These are phyloP conservation scores for Alternaria novae-zelandiae DNA, from an alignment of 2,329 filamentous ascomycete species.

Conservation along the genomic window DNA sequence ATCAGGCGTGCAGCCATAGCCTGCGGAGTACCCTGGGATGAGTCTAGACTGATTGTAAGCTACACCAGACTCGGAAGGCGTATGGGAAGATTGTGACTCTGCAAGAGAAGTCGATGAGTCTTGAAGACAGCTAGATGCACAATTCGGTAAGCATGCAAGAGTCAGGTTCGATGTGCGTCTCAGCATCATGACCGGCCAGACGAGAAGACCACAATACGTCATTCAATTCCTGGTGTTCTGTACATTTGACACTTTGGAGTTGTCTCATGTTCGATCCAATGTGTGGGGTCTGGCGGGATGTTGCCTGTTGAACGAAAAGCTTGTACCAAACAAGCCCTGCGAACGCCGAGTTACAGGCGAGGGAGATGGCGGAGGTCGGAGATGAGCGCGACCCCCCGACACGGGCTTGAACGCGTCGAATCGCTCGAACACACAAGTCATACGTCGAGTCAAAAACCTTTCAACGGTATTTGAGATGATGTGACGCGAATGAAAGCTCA, in stretches of 20 bases:
- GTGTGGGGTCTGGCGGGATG: neutral
- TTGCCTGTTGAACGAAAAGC: neutral
- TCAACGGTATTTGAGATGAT: neutral
- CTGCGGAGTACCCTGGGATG: fast-evolving
- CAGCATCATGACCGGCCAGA: neutral
- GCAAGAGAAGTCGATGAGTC: too few species aligned
- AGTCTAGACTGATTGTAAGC: neutral
- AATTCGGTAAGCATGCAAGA: neutral
- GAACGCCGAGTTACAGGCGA: too few species aligned
- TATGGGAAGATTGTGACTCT: neutral
- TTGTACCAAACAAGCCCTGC: neutral
- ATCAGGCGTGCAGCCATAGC: neutral
- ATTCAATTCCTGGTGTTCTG: neutral
- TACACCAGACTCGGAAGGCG: neutral
- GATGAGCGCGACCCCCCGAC: neutral
- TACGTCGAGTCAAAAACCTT: too few species aligned
- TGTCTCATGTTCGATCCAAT: neutral
- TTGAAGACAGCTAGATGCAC: neutral
- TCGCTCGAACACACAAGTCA: too few species aligned
- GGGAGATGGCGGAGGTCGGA: neutral
- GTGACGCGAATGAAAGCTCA: too few species aligned
- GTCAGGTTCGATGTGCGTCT: neutral
- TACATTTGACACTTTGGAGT: neutral
- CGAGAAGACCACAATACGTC: neutral
- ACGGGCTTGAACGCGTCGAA: neutral